phyloP scores from a whole-genome alignment of 257 asterid genomes.

The Thymus mandschuricus region DNA sequence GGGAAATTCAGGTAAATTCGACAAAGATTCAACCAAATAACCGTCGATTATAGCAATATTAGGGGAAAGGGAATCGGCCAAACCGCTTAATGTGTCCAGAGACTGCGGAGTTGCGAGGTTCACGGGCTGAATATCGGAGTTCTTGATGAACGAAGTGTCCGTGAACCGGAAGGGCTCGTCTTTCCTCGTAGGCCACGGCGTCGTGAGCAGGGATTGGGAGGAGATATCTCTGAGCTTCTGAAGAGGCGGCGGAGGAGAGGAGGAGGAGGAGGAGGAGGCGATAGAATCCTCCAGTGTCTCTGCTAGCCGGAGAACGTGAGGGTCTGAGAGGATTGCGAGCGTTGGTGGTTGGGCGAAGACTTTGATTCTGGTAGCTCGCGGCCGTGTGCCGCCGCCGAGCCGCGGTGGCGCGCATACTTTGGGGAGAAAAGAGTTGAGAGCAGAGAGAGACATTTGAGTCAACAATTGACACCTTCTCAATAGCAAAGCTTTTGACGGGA shows the following conservation, averaged over 20 bases:
- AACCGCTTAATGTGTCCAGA: constrained; percentile 33
- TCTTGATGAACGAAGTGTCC: constrained; percentile 75
- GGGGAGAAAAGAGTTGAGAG: constrained; percentile 39
- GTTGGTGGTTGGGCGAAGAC: constrained; percentile 36
- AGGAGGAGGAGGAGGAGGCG: constrained; percentile 35
- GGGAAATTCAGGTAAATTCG: constrained; percentile 54
- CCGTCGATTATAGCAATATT: constrained; percentile 74
- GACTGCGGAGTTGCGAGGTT: constrained; percentile 34
- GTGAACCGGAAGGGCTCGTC: constrained; percentile 93
- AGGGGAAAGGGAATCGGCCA: constrained; percentile 52
- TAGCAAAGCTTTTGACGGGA: background rate
- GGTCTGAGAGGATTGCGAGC: constrained; percentile 75
- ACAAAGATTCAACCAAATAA: constrained; percentile 52
- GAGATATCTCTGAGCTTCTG: constrained; percentile 72
- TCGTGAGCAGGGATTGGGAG: constrained; percentile 82
- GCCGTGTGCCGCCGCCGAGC: constrained; percentile 32
- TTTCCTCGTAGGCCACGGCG: constrained; percentile 85
- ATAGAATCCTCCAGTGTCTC: constrained; percentile 84
- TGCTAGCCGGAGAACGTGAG: constrained; percentile 82
- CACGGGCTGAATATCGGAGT: constrained; percentile 64
- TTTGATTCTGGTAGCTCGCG: constrained; percentile 39
- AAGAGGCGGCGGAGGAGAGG: constrained; percentile 59
- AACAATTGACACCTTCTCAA: background rate
- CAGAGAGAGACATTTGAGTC: constrained; percentile 49
- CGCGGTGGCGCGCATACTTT: constrained; percentile 34